These are phyloP conservation scores for Metschnikowia gelsemii DNA, from an alignment of 805 yeast genomes.

Conservation along the genomic window DNA sequence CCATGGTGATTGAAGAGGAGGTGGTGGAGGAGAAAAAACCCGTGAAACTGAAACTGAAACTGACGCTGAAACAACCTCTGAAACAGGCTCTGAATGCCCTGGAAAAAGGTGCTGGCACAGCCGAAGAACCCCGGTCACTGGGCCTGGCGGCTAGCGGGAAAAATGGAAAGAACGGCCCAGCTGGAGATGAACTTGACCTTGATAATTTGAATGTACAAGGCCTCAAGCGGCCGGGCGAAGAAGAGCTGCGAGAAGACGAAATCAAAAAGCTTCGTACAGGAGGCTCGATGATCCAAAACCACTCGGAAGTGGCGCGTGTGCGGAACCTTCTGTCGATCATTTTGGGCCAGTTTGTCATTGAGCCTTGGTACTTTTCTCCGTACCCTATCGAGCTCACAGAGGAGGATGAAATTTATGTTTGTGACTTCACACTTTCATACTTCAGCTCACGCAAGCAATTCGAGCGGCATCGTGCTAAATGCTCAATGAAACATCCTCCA, in stretches of 20 bases:
- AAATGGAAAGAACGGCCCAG: slow-evolving; percentile 21
- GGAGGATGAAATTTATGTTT: slow-evolving; percentile 83
- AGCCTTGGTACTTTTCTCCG: slow-evolving; percentile 99
- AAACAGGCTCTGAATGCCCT: slow-evolving; percentile 11
- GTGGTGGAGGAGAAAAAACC: slow-evolving; percentile 48
- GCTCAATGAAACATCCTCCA: slow-evolving; percentile 93
- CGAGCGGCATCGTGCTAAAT: slow-evolving; percentile 84
- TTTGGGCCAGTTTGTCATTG: slow-evolving; percentile 88
- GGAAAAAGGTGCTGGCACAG: no score
- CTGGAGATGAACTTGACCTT: slow-evolving; percentile 71
- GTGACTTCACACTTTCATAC: slow-evolving; percentile 86
- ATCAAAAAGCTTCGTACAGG: slow-evolving; percentile 86
- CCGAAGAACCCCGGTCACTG: no score
- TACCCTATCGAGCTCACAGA: slow-evolving; percentile 94
- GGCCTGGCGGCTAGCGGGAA: no score
- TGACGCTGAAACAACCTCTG: slow-evolving; percentile 23
- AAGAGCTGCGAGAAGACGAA: slow-evolving; percentile 84
- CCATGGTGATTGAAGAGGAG: slow-evolving; percentile 69
- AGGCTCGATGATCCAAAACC: slow-evolving; percentile 95
- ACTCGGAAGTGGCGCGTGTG: slow-evolving; percentile 85
- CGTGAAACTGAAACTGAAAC: slow-evolving; percentile 28
- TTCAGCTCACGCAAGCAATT: slow-evolving; percentile 89
- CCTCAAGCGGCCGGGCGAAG: slow-evolving; percentile 60
- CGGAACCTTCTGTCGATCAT: slow-evolving; percentile 76
- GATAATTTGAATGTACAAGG: slow-evolving; percentile 88